A percentile compares a stretch with the other conserved stretches of the same genome.
phyloP scores from a whole-genome alignment of 768 basidiomycete species.

The Vishniacozyma victoriae region DNA sequence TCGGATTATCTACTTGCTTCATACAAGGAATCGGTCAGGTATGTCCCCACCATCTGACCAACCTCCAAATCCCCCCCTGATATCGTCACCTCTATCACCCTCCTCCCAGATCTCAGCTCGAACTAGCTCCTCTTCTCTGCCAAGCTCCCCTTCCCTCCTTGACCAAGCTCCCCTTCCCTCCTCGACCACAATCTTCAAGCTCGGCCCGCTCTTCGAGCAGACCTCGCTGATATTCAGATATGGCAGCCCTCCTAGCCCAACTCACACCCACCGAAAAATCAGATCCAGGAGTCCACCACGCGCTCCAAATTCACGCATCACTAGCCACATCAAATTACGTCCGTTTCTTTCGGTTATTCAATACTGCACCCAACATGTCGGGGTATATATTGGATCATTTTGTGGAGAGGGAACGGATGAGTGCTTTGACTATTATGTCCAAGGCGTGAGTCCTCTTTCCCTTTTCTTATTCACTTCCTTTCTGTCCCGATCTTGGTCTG shows the following conservation, averaged over 20 bases:
- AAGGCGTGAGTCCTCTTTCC: constrained; percentile 67
- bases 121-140: neutral
- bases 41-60: constrained; percentile 43
- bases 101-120: no score
- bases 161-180: neutral
- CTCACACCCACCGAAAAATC: constrained; percentile 88
- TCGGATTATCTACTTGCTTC: constrained; percentile 89
- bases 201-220: neutral
- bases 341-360: constrained; percentile 76
- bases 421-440: constrained; percentile 79
- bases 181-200: neutral
- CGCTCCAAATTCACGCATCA: constrained; percentile 80
- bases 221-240: constrained; percentile 55
- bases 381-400: constrained; percentile 99
- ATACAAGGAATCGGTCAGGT: constrained; percentile 92
- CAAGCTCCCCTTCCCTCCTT: neutral
- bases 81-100: no score
- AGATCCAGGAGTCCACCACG: constrained; percentile 74
- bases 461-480: neutral
- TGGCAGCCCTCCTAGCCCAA: constrained; percentile 95
- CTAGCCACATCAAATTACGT: constrained; percentile 91
- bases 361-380: constrained; percentile 88
- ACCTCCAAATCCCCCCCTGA: no score
- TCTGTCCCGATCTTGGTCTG: neutral
- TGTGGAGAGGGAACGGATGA: constrained; percentile 79